Evolutionary conservation across 148 eudicot species (phyloP).

Genomic region (Silene conica): DNA sequence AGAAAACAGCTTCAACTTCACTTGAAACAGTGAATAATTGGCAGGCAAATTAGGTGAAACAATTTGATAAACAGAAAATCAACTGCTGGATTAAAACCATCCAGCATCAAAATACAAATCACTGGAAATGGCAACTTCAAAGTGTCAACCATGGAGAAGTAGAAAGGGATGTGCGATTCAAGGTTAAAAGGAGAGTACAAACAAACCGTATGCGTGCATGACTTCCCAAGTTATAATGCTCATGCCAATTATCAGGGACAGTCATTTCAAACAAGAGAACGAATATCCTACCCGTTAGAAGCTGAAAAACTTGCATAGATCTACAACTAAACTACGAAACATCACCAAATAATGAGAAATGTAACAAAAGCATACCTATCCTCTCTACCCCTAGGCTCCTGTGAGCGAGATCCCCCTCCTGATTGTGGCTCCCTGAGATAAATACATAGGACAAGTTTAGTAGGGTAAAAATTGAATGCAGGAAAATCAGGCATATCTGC

Average conservation of each 20-base stretch:
- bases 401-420: slow-evolving; percentile 68
- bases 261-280: neutral
- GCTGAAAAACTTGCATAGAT: neutral
- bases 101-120: no score
- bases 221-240: no score
- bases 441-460: neutral
- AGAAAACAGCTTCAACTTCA: neutral
- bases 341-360: neutral
- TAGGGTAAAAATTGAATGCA: no score
- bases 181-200: no score
- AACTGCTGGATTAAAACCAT: no score
- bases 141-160: no score
- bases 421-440: slow-evolving; percentile 58
- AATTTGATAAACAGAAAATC: no score
- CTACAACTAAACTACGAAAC: neutral
- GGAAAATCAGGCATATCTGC: neutral
- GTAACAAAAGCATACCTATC: slow-evolving; percentile 39
- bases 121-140: no score
- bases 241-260: neutral
- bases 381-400: slow-evolving; percentile 77
- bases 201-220: no score
- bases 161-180: no score
- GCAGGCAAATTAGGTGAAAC: no score
- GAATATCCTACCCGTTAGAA: no score
- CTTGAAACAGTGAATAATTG: neutral